Percentiles rank a stretch among this genome's conserved stretches.
These are phyloP conservation scores for Exophiala xenobiotica DNA, from an alignment of 2,329 filamentous ascomycete species.

Conservation along the genomic window DNA sequence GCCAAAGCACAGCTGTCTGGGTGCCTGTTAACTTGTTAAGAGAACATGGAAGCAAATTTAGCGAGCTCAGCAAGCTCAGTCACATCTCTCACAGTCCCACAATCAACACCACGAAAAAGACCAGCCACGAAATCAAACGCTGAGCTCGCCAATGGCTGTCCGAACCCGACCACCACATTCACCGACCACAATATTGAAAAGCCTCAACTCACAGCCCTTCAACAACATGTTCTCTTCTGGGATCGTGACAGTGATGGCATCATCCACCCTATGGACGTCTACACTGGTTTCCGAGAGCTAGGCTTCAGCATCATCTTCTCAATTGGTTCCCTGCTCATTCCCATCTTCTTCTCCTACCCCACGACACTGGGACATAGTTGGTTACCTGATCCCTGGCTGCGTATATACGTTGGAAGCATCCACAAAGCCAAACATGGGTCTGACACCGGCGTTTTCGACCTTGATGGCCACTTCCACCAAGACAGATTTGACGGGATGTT, in stretches of 20 bases:
- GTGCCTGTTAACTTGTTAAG: too few species aligned
- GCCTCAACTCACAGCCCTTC: constrained; percentile 13
- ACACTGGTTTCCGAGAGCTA: constrained; percentile 46
- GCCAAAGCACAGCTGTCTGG: too few species aligned
- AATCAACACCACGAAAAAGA: neutral
- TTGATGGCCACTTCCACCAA: constrained; percentile 47
- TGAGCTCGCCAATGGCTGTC: neutral
- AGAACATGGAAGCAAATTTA: too few species aligned
- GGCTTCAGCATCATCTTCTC: constrained; percentile 42
- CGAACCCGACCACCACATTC: neutral
- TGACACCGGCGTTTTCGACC: constrained; percentile 46
- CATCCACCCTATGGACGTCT: constrained; percentile 55
- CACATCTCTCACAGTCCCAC: neutral
- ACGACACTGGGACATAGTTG: constrained; percentile 38
- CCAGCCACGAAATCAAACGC: neutral
- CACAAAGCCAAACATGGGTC: constrained; percentile 47
- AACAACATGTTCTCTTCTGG: constrained; percentile 47
- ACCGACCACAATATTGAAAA: neutral
- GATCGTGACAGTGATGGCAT: constrained; percentile 53
- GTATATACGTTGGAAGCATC: constrained; percentile 42
- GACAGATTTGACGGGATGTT: constrained; percentile 52
- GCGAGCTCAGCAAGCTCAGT: too few species aligned
- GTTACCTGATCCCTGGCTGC: constrained; percentile 48
- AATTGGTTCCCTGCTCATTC: constrained; percentile 41
- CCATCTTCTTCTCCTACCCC: constrained; percentile 48